Base-by-base conservation (phyloP, 2,329 filamentous ascomycete genomes). In the Calonectria fujianensis region DNA sequence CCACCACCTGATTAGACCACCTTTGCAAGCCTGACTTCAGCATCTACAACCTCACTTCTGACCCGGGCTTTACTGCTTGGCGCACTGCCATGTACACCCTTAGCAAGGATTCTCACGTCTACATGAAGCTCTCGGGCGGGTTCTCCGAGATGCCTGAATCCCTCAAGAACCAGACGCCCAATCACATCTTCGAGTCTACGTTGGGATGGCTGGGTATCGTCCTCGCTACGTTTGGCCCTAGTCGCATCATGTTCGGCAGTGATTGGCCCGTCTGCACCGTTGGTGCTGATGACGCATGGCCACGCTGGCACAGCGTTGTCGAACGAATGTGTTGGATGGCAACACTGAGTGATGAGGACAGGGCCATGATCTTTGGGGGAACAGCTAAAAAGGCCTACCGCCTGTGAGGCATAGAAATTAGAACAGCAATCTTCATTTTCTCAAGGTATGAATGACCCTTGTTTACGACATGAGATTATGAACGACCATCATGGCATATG, bases 261-360 rank as follows among this genome's bases (percentile, higher is more conserved):
- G 96, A 98, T 84, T 98, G 96, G 96, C 96, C 96, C 2, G 93
- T 98, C 0, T 98, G 95, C 85, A 96, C 95, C 76, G 86, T 95
- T 32, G 80, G 84, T 78, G 88, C 88, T 52, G 86, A 89, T 63
- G 85, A 87, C 29, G 92, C 94, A 39, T 98, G 96, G 95, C 86
- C 87, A 45, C 91, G 93, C 79, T 98, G 96, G 96, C 91, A 88
- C 76, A 88, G 88, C 27, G 88, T 97, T 1, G 94, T 98, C 24
- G 91, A 93, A 76, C 87, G 87, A 76, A 88, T 95, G 79, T 90
- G 96, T 77, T 88, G 89, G 84, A 89, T 93, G 88, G 91, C 90
- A 1, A 88, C 88, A 52, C 83, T 96, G 74, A 87, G 84, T 2
- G 89, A 91, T 20, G 90, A 91, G 50, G 91, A 94, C 74, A 90